Base-by-base conservation (phyloP, 2,329 filamentous ascomycete species). In the Xylaria digitata region DNA sequence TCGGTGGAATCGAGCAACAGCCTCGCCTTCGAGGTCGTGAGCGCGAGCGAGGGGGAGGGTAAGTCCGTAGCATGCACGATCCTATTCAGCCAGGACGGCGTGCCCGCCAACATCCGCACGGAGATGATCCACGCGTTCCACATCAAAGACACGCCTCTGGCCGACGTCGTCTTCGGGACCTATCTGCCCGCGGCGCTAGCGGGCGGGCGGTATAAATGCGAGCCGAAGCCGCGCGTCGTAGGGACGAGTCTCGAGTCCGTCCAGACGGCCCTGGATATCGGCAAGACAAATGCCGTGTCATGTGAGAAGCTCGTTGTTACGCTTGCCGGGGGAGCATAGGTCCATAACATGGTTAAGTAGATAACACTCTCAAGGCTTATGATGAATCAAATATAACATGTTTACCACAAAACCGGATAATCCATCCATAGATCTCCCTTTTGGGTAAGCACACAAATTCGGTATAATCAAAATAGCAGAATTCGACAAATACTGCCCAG, bases 271-370 rank as follows among this genome's bases (percentile, higher is more conserved):
- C 50, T 79, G 11, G 75, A 78, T 45, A 34, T 57, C 13, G 32
- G 62, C 8, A 49, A 54, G 15, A 55, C 34, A 48, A 43, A 68
- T 70, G 76, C 76, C 3, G 75, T 82, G 2, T 81, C 79, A 60
- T 79, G 75, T 0, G 74, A 76, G 58, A 82, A 82, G 67, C 58
- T 82, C 43, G 78, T 82, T 3, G 73, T 81, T 15, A 26, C 43
- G 5, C 57, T 67, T 15, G 61, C 54, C 2, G 52, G 15, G 6
- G 52, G 59, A 11, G 52, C 48, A 37, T 37, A 37, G 34, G 8
- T 9, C 34, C 8, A 37, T 37, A 37, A 9, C 8, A 11, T 2
- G 8, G 8, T 52, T 19, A 19, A 8, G 8, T 52, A 52, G 17
- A 21, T 37, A 15, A 21, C n/a, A 45, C n/a, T 21, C n/a, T 21